Evolutionary conservation across 768 basidiomycete genomes (phyloP), one percentile per base, ranked within the genome.

Genomic region (Xanthoconium stramineum): DNA sequence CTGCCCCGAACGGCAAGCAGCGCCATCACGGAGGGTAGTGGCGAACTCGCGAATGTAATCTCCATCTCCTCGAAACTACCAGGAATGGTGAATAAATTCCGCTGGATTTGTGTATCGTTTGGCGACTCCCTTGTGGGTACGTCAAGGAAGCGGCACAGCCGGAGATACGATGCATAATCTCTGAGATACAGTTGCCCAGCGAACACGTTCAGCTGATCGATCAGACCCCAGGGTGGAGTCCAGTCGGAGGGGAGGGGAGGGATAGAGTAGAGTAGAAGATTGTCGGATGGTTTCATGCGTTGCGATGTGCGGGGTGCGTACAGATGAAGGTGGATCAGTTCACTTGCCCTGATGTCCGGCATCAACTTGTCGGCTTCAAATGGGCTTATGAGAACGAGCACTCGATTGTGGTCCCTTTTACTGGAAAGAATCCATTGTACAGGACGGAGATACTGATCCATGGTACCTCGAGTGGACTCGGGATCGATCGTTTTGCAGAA

Each of bases 231-330:
- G 24, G 24, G 24, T 24, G 24, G 24, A 24, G 24, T 24, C 24
- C 24, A 24, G 24, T 24, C 24, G 24, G 24, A 24, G 24, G 24
- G 24, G 24, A 24, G 24, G 24, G 24, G 24, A 13, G 62, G 62
- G 32, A 60, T 40, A 4, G 29, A 10, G 17, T 57, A 51, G 3
- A 66, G 55, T 3, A 7, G 32, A 6, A 70, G 64, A 24, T 70
- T 58, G 36, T 80, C 79, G 29, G 72, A 72, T 14, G 74, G 57
- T 32, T 63, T 61, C 70, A 73, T 74, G 3, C 61, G 63, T 17
- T 62, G 45, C 1, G 65, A 71, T 24, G 24, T 24, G 24, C 24
- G 24, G 24, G 24, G 24, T 24, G 24, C 24, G 24, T 24, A 24
- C 24, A 24, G 24, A 24, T 24, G 24, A 24, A 24, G 24, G 24